phyloP scores from a whole-genome alignment of 2,329 filamentous ascomycete genomes.

The Aciculosporium take region DNA sequence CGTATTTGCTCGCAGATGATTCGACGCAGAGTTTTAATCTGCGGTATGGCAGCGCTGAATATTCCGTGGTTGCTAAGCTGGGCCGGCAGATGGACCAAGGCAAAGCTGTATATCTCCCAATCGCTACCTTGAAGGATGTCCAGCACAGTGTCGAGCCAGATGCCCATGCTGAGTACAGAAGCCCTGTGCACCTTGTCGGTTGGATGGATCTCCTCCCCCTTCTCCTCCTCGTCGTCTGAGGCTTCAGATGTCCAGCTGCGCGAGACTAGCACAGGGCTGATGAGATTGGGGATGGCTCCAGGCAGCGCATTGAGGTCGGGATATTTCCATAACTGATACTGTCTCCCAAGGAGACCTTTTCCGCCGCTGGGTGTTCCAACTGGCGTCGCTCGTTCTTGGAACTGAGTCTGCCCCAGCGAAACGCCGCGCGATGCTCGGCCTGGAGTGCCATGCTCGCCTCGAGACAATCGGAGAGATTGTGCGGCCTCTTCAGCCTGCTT shows the following conservation, averaged over 20 bases:
- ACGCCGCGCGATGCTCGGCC: constrained; percentile 33
- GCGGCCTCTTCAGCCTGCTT: constrained; percentile 39
- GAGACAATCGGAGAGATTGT: constrained; percentile 27
- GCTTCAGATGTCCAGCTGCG: constrained; percentile 4
- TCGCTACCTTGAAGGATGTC: constrained; percentile 61
- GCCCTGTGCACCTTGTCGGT: constrained; percentile 21
- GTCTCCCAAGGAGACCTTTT: constrained; percentile 19
- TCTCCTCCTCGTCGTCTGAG: neutral
- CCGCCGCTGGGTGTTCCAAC: constrained; percentile 27
- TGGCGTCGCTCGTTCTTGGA: constrained; percentile 27
- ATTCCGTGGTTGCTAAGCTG: constrained; percentile 84
- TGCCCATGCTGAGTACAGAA: constrained; percentile 39
- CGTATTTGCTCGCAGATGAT: constrained; percentile 74
- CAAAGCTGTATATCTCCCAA: constrained; percentile 89
- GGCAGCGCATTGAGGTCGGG: constrained; percentile 44
- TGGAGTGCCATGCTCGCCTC: constrained; percentile 26
- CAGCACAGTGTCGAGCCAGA: constrained; percentile 67
- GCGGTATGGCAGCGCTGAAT: constrained; percentile 57
- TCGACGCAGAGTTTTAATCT: constrained; percentile 62
- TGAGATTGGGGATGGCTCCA: constrained; percentile 26
- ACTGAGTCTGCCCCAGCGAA: constrained; percentile 35
- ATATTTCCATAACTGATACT: constrained; percentile 43
- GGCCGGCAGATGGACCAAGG: constrained; percentile 70
- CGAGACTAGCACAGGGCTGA: constrained; percentile 39
- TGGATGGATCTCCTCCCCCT: constrained; percentile 8